These are phyloP conservation scores for Puccinia hordei DNA, from an alignment of 1,284 basidiomycete species.

Conservation along the genomic window DNA sequence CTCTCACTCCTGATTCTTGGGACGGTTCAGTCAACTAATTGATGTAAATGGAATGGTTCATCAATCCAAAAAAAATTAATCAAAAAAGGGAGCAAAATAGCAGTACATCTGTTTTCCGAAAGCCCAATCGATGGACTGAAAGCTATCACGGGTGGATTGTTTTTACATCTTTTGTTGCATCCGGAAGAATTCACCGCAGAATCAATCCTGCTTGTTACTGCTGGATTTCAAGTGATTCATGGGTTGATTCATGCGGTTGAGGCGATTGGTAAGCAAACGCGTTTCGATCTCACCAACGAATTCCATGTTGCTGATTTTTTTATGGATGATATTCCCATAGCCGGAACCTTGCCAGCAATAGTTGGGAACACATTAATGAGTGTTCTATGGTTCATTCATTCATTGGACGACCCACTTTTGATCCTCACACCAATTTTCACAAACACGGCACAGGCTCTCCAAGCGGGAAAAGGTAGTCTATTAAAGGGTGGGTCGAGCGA, in stretches of 20 bases:
- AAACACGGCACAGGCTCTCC: constrained; percentile 42
- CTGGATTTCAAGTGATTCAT: constrained; percentile 48
- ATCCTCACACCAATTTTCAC: constrained; percentile 50
- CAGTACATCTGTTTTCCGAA: constrained; percentile 20
- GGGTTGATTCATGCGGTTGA: constrained; percentile 43
- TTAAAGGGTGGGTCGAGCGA: neutral
- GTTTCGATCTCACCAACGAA: neutral
- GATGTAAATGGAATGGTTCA: neutral
- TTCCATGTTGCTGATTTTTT: neutral
- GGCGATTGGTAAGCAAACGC: constrained; percentile 27
- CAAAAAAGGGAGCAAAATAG: constrained; percentile 27
- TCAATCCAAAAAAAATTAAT: neutral
- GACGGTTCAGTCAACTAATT: neutral
- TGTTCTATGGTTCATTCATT: constrained; percentile 47
- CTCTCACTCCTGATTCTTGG: neutral
- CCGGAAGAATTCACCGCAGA: constrained; percentile 41
- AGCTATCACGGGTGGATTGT: constrained; percentile 39
- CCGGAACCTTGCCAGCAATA: constrained; percentile 37
- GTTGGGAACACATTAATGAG: constrained; percentile 32
- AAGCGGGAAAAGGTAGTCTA: constrained; percentile 18
- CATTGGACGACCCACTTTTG: constrained; percentile 49
- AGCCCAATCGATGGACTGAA: constrained; percentile 49
- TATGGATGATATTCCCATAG: constrained; percentile 11
- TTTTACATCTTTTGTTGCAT: constrained; percentile 45
- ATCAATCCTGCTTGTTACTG: constrained; percentile 41